Base-by-base conservation (phyloP, 2,329 filamentous ascomycete genomes). In the Aquanectria penicillioides region DNA sequence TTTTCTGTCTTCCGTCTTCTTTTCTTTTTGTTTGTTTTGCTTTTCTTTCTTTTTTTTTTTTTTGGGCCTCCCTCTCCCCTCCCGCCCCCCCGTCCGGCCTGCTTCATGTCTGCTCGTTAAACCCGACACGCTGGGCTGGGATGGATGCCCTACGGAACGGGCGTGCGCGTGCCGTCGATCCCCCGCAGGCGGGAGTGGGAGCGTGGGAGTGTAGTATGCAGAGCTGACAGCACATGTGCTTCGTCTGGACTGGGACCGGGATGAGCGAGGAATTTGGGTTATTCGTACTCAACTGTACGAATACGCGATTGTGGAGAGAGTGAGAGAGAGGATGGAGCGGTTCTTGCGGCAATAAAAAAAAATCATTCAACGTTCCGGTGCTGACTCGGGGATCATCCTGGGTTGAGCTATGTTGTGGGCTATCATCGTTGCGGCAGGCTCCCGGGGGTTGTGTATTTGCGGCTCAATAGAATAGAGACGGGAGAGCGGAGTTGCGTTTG, bases 201-300 rank as follows among this genome's bases (percentile, higher is more conserved):
- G 13, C n/a, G n/a, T 11, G 15, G 15, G n/a, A 46, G 41, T 46
- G 41, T 25, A 28, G 26, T 44, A 15, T 44, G 41, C 41, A 44
- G 25, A 29, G 41, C 25, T 44, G 41, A 44, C 41, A 28, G 23
- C 23, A 34, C 25, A 38, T 50, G 34, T 37, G 34, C 34, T 23
- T 50, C 29, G 28, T 36, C 44, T 20, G 25, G 25, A 28, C 23
- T 36, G 47, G 25, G 15, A 38, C 20, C n/a, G 11, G 25, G 31
- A 17, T 28, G 23, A 25, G 47, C 22, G 25, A 13, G 10, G 26
- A 31, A n/a, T 29, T 18, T 44, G 20, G 41, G 41, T 48, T 48
- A 55, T 55, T 46, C 43, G 43, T 48, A 34, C 36, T 48, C 5
- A 43, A 48, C 9, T 31, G 43, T 48, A 28, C 52, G 43, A 48